Evolutionary conservation across 495 filamentous ascomycete genomes (phyloP), one percentile per base, ranked within the genome.

Genomic region (Hyphodiscus hymeniophilus): DNA sequence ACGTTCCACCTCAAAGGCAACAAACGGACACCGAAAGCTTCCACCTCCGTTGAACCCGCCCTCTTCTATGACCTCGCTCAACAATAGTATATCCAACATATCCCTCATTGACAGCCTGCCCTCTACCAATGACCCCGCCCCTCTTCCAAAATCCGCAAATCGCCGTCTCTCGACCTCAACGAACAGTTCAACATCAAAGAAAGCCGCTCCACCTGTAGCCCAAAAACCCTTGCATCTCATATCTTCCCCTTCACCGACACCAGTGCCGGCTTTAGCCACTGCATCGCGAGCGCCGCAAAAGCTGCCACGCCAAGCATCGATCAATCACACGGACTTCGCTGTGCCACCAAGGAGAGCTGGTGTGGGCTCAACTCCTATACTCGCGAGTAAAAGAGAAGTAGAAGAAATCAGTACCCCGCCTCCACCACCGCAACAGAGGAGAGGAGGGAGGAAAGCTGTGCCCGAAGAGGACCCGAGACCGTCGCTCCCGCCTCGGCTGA

Each of bases 11-110:
- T 48, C 52, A 44, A 70, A 66, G 15, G 66, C 64, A 36, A 40
- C 70, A 6, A 69, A 67, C 24, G 66, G 57, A 21, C 53, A 12
- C 64, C 68, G 74, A 44, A 76, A 71, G 57, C 61, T 74, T 2
- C 73, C 75, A 21, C 77, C 77, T 5, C 69, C 75, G 2, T 74
- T 67, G 44, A 71, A 79, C 46, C 65, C 73, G n/a, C 60, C 64
- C 7, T 23, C 35, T 18, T 17, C 52, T 6, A 42, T 54, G 11
- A 31, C 47, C 2, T 13, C 48, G 7, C n/a, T 55, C 45, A 23
- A 48, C 24, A 38, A 48, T 38, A 64, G 40, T 35, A 45, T 54
- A 51, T 58, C 46, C 38, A 48, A 52, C 16, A 38, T 44, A 10
- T 36, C 38, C 46, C 6, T 47, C 15, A 42, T 52, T 45, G 24